phyloP scores from a whole-genome alignment of 352 stramenopile genomes.

The Thalassiosira pacifica region DNA sequence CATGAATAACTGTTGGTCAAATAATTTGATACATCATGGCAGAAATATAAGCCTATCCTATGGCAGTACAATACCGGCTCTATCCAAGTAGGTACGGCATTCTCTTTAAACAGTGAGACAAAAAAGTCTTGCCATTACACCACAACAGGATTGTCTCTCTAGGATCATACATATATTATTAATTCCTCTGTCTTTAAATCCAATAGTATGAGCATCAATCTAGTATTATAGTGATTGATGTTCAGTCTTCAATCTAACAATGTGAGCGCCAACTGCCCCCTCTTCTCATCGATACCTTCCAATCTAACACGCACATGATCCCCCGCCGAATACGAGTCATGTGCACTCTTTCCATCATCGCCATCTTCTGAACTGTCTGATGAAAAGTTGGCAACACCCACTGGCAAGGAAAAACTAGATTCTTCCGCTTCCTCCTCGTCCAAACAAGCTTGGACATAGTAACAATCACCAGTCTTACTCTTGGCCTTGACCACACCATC shows the following conservation, averaged over 20 bases:
- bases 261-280: constrained; percentile 80
- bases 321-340: constrained; percentile 44
- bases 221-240: too few relatives aligned
- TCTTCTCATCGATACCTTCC: constrained; percentile 79
- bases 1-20: too few relatives aligned
- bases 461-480: constrained; percentile 78
- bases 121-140: too few relatives aligned
- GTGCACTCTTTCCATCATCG: neutral
- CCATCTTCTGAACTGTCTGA: constrained; percentile 25
- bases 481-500: constrained; percentile 79
- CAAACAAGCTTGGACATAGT: constrained; percentile 75
- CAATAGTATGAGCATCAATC: too few relatives aligned
- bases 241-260: constrained; percentile 51
- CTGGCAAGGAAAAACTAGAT: constrained; percentile 42
- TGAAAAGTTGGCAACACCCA: constrained; percentile 63
- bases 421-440: constrained; percentile 34
- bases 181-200: too few relatives aligned
- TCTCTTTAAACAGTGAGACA: too few relatives aligned
- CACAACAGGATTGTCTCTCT: too few relatives aligned
- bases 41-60: too few relatives aligned
- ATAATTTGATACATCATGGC: too few relatives aligned
- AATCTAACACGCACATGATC: constrained; percentile 78
- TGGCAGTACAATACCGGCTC: too few relatives aligned
- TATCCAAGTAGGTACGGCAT: too few relatives aligned
- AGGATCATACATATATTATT: too few relatives aligned